Evolutionary conservation across 139 green algal genomes (phyloP).

Genomic region (Chlorella sp.): DNA sequence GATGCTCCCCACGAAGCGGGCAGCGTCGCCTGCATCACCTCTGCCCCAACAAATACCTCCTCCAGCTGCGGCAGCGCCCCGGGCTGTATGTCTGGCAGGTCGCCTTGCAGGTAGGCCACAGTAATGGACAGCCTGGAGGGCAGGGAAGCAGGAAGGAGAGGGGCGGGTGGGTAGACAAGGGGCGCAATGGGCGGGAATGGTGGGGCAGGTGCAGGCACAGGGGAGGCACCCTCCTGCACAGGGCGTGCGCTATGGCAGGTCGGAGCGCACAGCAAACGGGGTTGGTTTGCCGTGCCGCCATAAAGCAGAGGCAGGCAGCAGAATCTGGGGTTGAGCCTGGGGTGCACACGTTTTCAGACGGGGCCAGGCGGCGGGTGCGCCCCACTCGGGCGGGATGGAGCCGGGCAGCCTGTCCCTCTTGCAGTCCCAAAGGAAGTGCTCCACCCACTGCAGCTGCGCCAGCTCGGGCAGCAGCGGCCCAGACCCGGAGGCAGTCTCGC

Average conservation of each 20-base stretch:
- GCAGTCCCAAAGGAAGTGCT: neutral
- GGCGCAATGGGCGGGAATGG: neutral
- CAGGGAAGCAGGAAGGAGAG: neutral
- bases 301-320: neutral
- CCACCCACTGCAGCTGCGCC: neutral
- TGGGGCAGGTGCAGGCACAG: neutral
- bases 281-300: no score
- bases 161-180: no score
- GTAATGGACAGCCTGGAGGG: neutral
- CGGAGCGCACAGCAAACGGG: no score
- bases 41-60: neutral
- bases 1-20: neutral
- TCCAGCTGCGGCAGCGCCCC: neutral
- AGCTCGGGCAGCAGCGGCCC: neutral
- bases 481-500: neutral
- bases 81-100: neutral
- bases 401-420: neutral
- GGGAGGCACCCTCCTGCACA: no score
- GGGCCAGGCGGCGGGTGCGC: neutral
- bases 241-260: no score
- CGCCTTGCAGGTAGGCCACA: neutral
- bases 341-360: neutral
- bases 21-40: neutral
- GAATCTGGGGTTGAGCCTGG: no score
- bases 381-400: neutral